A percentile compares a stretch with the other conserved stretches of the same genome.
Conservation (phyloP, 176 grass and related monocot species). For the Luzula sylvatica region DNA sequence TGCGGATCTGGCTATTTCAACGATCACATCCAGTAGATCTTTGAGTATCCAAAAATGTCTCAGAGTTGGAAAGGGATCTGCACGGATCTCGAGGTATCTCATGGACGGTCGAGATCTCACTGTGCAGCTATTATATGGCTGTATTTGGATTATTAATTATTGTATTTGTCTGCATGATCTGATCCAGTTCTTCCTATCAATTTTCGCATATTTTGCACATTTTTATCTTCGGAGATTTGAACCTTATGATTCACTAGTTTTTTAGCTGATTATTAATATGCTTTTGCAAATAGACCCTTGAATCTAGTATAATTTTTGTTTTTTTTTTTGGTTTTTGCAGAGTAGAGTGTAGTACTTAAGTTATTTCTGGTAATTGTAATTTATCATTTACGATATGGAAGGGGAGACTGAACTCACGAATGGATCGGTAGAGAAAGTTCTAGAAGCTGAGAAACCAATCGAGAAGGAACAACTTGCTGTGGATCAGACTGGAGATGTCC, state of each 20-base stretch:
- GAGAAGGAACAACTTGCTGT: conserved; percentile 13
- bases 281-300: conserved; percentile 15
- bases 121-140: neutral
- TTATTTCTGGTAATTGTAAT: neutral
- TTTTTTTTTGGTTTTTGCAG: too few relatives aligned
- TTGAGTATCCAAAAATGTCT: neutral
- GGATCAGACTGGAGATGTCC: conserved; percentile 12
- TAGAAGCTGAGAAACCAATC: neutral
- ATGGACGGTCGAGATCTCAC: neutral
- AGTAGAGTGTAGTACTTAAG: neutral
- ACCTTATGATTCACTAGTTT: neutral
- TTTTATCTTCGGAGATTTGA: neutral
- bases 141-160: too few relatives aligned
- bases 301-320: neutral
- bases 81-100: neutral
- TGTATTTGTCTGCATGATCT: neutral
- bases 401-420: conserved; percentile 7
- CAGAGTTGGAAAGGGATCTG: neutral
- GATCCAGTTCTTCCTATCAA: conserved; percentile 8
- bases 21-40: conserved; percentile 3
- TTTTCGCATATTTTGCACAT: neutral
- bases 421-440: conserved; percentile 13
- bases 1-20: conserved; percentile 19
- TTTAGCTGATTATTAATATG: neutral
- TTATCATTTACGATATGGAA: conserved; percentile 8